A percentile compares a stretch with the other conserved stretches of the same genome.
phyloP scores from a whole-genome alignment of 257 asterid genomes.

The Perilla frutescens region DNA sequence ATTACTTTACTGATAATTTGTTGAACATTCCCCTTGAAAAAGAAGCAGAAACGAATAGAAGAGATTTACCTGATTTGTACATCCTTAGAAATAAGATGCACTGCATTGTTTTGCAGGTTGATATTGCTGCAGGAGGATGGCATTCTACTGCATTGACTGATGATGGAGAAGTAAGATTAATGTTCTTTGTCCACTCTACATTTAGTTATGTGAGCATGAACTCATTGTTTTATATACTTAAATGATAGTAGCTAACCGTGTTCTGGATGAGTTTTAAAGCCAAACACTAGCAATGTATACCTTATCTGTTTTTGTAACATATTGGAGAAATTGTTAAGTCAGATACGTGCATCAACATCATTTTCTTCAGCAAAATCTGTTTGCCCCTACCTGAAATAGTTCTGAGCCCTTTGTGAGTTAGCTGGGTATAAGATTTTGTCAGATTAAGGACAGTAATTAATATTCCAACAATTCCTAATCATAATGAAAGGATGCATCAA shows the following conservation, averaged over 20 bases:
- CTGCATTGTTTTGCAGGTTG: conserved; percentile 64
- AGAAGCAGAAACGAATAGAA: not conserved
- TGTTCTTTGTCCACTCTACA: conserved; percentile 17
- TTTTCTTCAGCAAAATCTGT: conserved; percentile 14
- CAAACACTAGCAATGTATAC: not conserved
- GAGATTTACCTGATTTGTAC: conserved; percentile 11
- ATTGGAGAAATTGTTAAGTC: not conserved
- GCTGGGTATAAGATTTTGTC: too few species aligned
- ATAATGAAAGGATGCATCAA: too few species aligned
- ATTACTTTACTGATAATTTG: not conserved
- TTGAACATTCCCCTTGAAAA: not conserved
- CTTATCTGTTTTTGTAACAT: not conserved
- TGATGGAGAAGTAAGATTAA: conserved; percentile 78
- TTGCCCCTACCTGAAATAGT: not conserved
- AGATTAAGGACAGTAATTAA: too few species aligned
- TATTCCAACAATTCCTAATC: too few species aligned
- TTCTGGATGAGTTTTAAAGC: not conserved
- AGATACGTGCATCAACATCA: conserved; percentile 15
- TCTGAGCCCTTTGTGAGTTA: too few species aligned
- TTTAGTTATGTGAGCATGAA: not conserved
- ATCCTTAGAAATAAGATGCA: conserved; percentile 18
- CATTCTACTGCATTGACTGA: conserved; percentile 96
- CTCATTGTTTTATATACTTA: not conserved
- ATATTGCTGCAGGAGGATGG: conserved; percentile 99
- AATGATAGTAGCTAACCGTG: not conserved